Evolutionary conservation across 1,284 basidiomycete genomes (phyloP), one percentile per base, ranked within the genome.

Genomic region (Fomitopsis palustris): DNA sequence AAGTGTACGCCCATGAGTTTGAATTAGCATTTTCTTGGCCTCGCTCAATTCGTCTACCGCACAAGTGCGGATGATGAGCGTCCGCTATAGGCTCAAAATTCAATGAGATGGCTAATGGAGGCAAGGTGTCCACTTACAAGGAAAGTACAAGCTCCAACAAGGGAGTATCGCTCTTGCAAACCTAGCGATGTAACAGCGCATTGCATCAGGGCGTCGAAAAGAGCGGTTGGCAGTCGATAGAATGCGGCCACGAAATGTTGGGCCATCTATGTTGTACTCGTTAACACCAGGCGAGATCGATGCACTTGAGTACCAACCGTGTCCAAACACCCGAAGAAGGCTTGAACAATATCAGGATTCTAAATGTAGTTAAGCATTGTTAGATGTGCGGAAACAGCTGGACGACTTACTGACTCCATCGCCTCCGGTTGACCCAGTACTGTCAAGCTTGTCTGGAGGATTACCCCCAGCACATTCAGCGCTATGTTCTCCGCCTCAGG

Each of bases 291-390:
- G 17, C 7, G 6, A 55, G 8, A 21, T 23, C 16, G 2, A 7
- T 16, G 19, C 39, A 31, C 14, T 31, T 3, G 14, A 10, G 19
- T 25, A 73, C 80, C 58, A 59, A 89, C 89, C 54, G 81, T 79
- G 55, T 91, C 88, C 77, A 90, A 81, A 67, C 87, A 94, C 29
- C 81, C 81, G 75, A 95, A 96, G 74, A 95, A 95, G 27, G 86
- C 87, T 70, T 94, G 92, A 1, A 93, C 91, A 27, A 96, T 84
- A 70, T 96, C 94, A 0, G 94, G 93, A 68, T 95, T 91, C 88
- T 91, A 17, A 5, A 23, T 7, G 21, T 9, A 3, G 19, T 38
- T 39, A 7, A 41, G 33, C 41, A 19, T 27, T 21, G 19, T 27
- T 21, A 10, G 16, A 10, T 19, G 12, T 3, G 16, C 51, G 54